Conservation (phyloP, 345 rosid genomes). For the Stellera chamaejasme region DNA sequence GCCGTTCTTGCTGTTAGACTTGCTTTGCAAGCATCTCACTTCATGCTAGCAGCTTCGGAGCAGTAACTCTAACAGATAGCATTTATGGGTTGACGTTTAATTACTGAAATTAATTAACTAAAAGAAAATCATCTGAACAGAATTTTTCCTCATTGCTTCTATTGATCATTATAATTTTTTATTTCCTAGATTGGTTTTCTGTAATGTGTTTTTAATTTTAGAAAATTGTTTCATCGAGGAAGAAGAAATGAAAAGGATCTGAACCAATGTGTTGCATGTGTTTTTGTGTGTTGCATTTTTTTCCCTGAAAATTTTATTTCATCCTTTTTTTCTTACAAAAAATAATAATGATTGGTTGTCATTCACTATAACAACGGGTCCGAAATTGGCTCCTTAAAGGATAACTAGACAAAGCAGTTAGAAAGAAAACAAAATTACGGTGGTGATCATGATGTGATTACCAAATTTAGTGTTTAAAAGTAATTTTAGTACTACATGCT, state of each 20-base stretch:
- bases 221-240: background rate
- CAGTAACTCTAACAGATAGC: no score
- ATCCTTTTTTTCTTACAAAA: constrained; percentile 4
- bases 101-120: no score
- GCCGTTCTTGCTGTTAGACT: no score
- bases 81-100: no score
- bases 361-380: constrained; percentile 26
- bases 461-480: constrained; percentile 24
- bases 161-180: no score
- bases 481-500: no score
- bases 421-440: constrained; percentile 20
- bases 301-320: constrained; percentile 2
- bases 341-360: constrained; percentile 16
- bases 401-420: constrained; percentile 54
- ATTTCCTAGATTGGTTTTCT: no score
- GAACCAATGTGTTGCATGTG: constrained; percentile 11
- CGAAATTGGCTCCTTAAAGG: constrained; percentile 50
- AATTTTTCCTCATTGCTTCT: no score
- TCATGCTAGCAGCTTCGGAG: no score
- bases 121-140: no score
- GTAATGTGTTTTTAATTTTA: no score
- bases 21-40: no score
- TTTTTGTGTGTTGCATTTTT: constrained; percentile 11
- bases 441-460: constrained; percentile 9
- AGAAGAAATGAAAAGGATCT: constrained; percentile 12